Evolutionary conservation across 73 alveolate species (phyloP), one percentile per base, ranked within the genome.

Genomic region (Uronychia setigera): DNA sequence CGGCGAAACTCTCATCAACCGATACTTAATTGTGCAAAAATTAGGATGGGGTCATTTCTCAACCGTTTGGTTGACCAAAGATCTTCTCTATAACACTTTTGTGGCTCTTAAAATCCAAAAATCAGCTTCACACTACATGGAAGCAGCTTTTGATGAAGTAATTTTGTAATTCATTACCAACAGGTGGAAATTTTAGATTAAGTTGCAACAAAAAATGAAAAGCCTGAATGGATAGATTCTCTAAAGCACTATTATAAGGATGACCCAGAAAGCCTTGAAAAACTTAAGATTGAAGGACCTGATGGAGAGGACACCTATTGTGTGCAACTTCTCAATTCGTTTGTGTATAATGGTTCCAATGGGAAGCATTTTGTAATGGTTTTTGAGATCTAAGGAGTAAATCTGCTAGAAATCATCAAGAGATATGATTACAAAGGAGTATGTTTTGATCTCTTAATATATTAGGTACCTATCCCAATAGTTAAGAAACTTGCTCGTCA

Each of bases 41-140:
- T 76, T 98, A 33, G 99, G 99, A 0, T 98, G 99, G 99, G 99
- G 99, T 29, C 99, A 97, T 93, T 97, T 97, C 88, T 96, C 99
- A 57, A 98, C 99, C 14, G 99, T 98, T 25, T 98, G 99, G 99
- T 94, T 98, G 32, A 97, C 99, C 33, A 94, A 93, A 77, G 99
- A 98, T 83, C 33, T 93, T 46, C 89, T 95, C 77, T 94, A 94
- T 79, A 95, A 94, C 32, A 91, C 94, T 79, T 93, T 87, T 90
- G 98, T 93, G 5, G 98, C 98, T 25, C 88, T 92, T 77, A 96
- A 98, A 96, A 96, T 98, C 35, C 97, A 98, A 89, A 97, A 97
- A 88, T 91, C 98, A 81, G 99, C 99, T 26, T 94, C 96, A 57
- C 97, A 98, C 86, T 98, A 97, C 86, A 87, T 97, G 35, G 99